Evolutionary conservation across 2,329 filamentous ascomycete species (phyloP), one percentile per base, ranked within the genome.

Genomic region (Diaporthe vexans): DNA sequence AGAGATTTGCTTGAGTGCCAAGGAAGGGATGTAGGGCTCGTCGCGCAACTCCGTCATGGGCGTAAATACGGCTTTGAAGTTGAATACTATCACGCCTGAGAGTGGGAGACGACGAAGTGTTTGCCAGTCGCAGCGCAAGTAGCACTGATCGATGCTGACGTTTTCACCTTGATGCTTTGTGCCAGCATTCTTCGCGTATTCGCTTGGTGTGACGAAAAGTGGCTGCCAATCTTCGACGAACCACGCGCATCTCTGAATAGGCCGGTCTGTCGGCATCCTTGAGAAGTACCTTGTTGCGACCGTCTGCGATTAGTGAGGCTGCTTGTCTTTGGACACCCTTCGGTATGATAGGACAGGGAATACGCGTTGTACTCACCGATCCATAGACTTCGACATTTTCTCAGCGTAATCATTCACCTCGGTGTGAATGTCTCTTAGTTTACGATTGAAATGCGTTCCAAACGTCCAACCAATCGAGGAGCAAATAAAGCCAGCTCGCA

Each of bases 161-260:
- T 1, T 54, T 21, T 54, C 51, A 29, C 24, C 24, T 29, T 54
- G 24, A 54, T 54, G 51, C 24, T 54, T 54, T 54, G 51, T 54
- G 51, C 51, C 51, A 54, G 24, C 51, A 29, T 54, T 54, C 24
- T 17, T 54, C 2, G n/a, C 24, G 11, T 54, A 54, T 17, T 54
- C 51, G 24, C 13, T 29, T 4, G 51, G 51, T 2, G 51, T 54
- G n/a, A 54, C 51, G 29, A 54, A 54, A 1, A 54, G 51, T 15
- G 51, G 51, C 17, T 54, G 51, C 51, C 51, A 54, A n/a, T 54
- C 51, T 54, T 54, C 51, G 17, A 54, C 51, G 24, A 54, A 54
- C 51, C 51, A 54, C 29, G 51, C 51, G n/a, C 51, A 54, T 54
- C 51, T 54, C 29, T 54, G 51, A 11, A 54, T 54, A 2, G 51